Base-by-base conservation (phyloP, 176 grass and related monocot genomes). In the Bonia amplexicaulis region DNA sequence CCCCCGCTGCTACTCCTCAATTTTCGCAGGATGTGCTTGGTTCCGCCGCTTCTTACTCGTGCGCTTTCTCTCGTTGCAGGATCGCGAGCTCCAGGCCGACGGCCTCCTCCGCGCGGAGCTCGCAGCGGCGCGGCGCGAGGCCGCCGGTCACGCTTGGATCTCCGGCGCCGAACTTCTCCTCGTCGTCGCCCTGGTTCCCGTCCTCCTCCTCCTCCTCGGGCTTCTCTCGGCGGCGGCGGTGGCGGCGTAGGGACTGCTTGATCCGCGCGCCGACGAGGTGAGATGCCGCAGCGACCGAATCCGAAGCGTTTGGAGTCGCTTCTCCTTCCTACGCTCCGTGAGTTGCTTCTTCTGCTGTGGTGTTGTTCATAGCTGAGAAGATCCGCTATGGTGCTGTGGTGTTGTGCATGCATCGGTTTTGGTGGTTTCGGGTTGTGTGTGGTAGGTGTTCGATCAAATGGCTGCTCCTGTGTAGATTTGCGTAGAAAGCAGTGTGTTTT, bases 141-240 rank as follows among this genome's bases (percentile, higher is more conserved):
- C 66, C 1, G 27, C 25, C 9, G 10, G 14, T 29, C 73, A 72
- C 46, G 73, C 84, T 20, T 65, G 66, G 35, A 2, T 8, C 7
- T 74, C 79, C 14, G 73, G 57, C 0, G 23, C 66, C 17, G 84
- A 82, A 46, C 57, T 90, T 11, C 66, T 90, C 57, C 79, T 90
- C 79, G 79, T 86, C 79, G 26, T 90, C 66, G 57, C 79, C 25
- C 46, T 86, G 72, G 26, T 23, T 11, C 47, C 66, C n/a, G 31
- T 62, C 71, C 54, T 89, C 55, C 46, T 90, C 12, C 83, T 90
- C 66, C 74, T 90, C 78, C 35, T 90, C 5, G 79, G 73, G 66
- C 73, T 86, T 71, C 84, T 90, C 40, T 13, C 58, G 26, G 71
- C 63, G 2, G 70, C 53, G 41, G 61, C 7, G 25, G n/a, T 12